Evolutionary conservation across 805 yeast species (phyloP).

Genomic region (Metschnikowia shivogae): DNA sequence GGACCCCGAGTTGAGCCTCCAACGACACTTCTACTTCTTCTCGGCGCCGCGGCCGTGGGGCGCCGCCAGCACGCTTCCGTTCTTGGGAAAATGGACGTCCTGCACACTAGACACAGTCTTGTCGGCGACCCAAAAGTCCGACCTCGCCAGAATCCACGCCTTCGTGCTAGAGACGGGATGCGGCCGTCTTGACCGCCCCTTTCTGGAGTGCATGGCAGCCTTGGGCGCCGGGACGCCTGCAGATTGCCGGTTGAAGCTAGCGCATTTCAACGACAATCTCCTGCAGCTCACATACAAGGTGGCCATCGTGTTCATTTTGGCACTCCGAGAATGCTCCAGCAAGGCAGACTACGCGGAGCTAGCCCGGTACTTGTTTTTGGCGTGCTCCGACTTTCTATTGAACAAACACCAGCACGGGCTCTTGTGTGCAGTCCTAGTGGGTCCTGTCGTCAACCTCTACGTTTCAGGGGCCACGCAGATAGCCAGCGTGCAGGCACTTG

Average conservation of each 20-base stretch:
- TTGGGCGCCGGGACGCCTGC: neutral
- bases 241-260: slow-evolving; percentile 20
- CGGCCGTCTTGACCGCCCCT: neutral
- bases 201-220: neutral
- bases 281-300: slow-evolving; percentile 16
- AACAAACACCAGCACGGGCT: slow-evolving; percentile 15
- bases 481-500: neutral
- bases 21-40: slow-evolving; percentile 24
- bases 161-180: neutral
- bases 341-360: neutral
- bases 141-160: neutral
- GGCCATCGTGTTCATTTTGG: slow-evolving; percentile 17
- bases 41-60: neutral
- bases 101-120: neutral
- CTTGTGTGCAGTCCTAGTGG: slow-evolving; percentile 15
- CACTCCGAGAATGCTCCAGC: neutral
- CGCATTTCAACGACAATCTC: slow-evolving; percentile 18
- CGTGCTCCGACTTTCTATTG: slow-evolving; percentile 28
- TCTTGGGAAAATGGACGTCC: neutral
- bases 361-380: slow-evolving; percentile 13
- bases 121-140: neutral
- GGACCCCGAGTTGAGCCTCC: slow-evolving; percentile 7
- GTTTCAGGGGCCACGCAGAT: neutral
- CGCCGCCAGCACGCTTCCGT: neutral
- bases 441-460: slow-evolving; percentile 16